Base-by-base conservation (phyloP, 2,329 filamentous ascomycete genomes). In the Pseudopithomyces maydicus region DNA sequence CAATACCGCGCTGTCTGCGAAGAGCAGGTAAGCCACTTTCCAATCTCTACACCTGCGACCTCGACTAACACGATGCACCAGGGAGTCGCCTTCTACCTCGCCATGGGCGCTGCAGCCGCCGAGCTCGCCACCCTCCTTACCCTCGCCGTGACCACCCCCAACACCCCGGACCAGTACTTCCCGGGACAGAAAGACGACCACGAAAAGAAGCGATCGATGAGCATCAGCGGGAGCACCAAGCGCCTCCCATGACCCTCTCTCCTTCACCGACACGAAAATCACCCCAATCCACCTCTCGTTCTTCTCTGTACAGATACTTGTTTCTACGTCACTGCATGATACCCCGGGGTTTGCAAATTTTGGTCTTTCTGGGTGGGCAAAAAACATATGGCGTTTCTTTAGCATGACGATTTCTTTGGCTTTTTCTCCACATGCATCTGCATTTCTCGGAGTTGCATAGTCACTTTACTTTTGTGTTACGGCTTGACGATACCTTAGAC, bases 1-100 rank as follows among this genome's bases (percentile, higher is more conserved):
- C 72, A 75, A 48, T 76, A 76, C 54, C 71, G 71, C 59, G 69
- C 70, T 26, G 72, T 76, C 46, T 76, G 73, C 63, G 68, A 71
- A 52, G 72, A 76, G 56, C 72, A 75, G 68, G 73, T 74, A 57
- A 56, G 61, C 52, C 39, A 33, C n/a, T 8, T 29, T n/a, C 5
- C 23, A 32, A n/a, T n/a, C 42, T 38, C 29, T 46, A 11, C 38
- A 17, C 12, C 26, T 10, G 29, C 12, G 20, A 14, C 12, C 29
- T 19, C 50, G 22, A 43, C 67, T 73, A 55, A 74, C 58, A 50
- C 10, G n/a, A n/a, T 19, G 3, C 29, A n/a, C 36, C 55, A 75
- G 73, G 71, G 66, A 33, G 59, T 74, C 42, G 73, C 73, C 39
- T 74, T 75, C 66, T 74, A 74, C 61, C 67, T 69, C n/a, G 72